phyloP scores from a whole-genome alignment of 2,329 filamentous ascomycete species.

The Botryotinia narcissicola region DNA sequence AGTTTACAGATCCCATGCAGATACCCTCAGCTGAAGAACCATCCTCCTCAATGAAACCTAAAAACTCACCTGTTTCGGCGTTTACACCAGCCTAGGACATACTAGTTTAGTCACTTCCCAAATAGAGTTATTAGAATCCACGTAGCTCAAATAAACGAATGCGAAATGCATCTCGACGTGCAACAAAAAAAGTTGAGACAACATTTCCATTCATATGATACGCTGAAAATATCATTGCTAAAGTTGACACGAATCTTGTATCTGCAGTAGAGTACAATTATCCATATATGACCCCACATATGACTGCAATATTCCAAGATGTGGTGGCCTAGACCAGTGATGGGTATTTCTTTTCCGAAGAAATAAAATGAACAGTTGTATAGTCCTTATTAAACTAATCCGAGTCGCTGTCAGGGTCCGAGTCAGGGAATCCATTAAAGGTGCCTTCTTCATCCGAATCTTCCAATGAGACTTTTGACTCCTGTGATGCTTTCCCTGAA shows the following conservation, averaged over 20 bases:
- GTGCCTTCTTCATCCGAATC: constrained; percentile 52
- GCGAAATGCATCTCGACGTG: constrained; percentile 19
- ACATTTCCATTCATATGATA: constrained; percentile 15
- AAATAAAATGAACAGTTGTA: background rate
- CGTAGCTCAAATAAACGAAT: constrained; percentile 16
- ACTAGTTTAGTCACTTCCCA: background rate
- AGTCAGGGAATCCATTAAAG: constrained; percentile 56
- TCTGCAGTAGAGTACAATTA: constrained; percentile 4
- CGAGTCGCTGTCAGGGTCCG: constrained; percentile 36
- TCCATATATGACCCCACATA: constrained; percentile 15
- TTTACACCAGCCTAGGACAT: constrained; percentile 1
- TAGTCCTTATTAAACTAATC: constrained; percentile 27
- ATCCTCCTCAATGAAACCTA: background rate
- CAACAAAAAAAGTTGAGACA: constrained; percentile 13
- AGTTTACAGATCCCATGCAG: background rate
- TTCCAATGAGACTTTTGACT: constrained; percentile 37
- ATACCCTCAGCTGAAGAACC: background rate
- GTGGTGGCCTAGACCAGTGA: background rate
- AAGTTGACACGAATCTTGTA: constrained; percentile 7
- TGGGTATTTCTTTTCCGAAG: background rate
- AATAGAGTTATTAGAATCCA: background rate
- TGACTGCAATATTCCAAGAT: background rate
- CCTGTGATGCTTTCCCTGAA: constrained; percentile 29
- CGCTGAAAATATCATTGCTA: background rate
- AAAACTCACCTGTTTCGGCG: background rate